Conservation (phyloP, 2,329 filamentous ascomycete genomes). For the Pestalotiopsis sp. region DNA sequence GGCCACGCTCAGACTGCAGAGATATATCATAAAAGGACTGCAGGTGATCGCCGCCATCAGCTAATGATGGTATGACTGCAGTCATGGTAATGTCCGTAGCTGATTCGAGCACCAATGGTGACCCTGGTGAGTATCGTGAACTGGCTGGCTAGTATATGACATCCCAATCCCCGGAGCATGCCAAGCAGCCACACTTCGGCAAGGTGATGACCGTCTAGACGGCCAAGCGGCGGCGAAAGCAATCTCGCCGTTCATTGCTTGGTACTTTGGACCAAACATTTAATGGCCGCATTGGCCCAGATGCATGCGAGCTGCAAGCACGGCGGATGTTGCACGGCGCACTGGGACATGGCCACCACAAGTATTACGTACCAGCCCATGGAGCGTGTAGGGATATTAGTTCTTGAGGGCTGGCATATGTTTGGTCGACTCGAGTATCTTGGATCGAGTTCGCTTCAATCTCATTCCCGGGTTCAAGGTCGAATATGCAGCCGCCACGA, state of each 20-base stretch:
- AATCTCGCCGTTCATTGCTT: background rate
- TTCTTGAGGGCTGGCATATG: background rate
- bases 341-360: background rate
- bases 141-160: background rate
- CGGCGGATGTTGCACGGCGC: background rate
- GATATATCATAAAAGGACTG: background rate
- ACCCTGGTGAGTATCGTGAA: background rate
- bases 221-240: background rate
- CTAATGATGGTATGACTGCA: background rate
- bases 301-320: background rate
- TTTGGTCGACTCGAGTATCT: background rate
- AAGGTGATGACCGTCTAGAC: background rate
- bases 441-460: background rate
- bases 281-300: background rate
- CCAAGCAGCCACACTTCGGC: background rate
- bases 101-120: background rate
- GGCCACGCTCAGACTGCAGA: background rate
- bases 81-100: background rate
- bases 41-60: background rate
- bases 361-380: background rate
- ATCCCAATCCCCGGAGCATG: background rate
- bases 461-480: slow-evolving; percentile 5
- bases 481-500: slow-evolving; percentile 2
- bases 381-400: background rate
- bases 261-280: background rate